Base-by-base conservation (phyloP, 2,329 filamentous ascomycete species). In the Pseudofabraea citricarpa region DNA sequence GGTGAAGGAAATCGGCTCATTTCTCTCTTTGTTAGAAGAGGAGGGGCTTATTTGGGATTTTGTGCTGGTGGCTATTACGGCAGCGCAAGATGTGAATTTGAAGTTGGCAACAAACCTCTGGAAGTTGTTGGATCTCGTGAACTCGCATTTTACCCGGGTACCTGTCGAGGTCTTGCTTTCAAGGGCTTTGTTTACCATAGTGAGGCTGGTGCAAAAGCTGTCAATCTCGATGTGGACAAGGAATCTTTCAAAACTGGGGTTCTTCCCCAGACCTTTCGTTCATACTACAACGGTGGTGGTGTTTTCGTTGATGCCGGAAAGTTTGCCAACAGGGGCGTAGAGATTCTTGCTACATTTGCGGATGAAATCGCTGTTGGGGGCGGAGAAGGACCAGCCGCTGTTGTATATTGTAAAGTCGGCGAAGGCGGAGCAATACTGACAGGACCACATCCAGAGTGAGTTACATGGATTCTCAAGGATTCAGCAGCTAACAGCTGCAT, bases 21-120 rank as follows among this genome's bases (percentile, higher is more conserved):
- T 63, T 72, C 75, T 43, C 84, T 91, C 53, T 98, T 86, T 58
- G 88, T 98, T 39, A 85, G 89, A 46, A 75, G 79, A 22, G 93
- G 93, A 21, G 93, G 93, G 13, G 73, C 78, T 1, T 98, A 93
- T 60, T 75, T 98, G 2, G 93, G 93, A 1, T 83, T 98, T 56
- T 98, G 93, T 61, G 93, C 93, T 2, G 93, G 93, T 5, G 93
- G 86, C 9, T 98, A 98, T 67, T 98, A 95, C 57, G 93, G 85
- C 18, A 82, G 76, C 52, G 72, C 74, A 29, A 75, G 74, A 50
- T 96, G 91, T 60, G 93, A 98, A 63, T 98, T 97, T 51, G 91
- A 97, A 66, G 83, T 93, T 10, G 89, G 90, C 2, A 81, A 93
- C 59, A 77, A 75, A 52, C 74, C 77, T 2, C 76, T 97, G 68